Evolutionary conservation across 2,329 filamentous ascomycete species (phyloP), one percentile per base, ranked within the genome.

Genomic region (Canariomyces notabilis): DNA sequence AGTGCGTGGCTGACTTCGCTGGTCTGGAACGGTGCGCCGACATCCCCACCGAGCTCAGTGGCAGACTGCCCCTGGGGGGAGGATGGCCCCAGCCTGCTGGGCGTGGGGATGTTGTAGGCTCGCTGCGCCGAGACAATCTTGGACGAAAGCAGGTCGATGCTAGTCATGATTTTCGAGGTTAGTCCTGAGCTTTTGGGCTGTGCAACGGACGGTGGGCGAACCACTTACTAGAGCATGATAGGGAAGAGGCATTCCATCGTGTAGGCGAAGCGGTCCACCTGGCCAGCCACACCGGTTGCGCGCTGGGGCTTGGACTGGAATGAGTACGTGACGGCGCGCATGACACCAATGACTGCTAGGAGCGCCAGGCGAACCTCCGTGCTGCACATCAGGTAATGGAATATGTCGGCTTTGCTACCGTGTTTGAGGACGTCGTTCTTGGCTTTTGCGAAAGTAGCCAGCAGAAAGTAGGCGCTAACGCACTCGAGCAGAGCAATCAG

Each of bases 201-300:
- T 14, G 12, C 8, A n/a, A 12, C 21, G 21, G 15, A n/a, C n/a
- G 15, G 6, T 21, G 34, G 26, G 32, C 2, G 21, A 31, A 21
- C 7, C 4, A 59, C 66, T 46, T 49, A 69, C 67, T 64, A 63
- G 59, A 71, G 62, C 41, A 71, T 60, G 0, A 68, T 59, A 0
- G 68, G 68, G 33, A 71, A 71, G 7, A 69, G 48, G 44, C 68
- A 71, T 41, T 71, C 68, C 35, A 71, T 47, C 1, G 66, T 64
- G 37, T 70, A 70, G 1, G 64, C 64, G 36, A 71, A 71, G 1
- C 68, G 62, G 38, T 71, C 68, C 0, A 71, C 41, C 37, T 71
- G 66, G 5, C 64, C 61, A 0, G 67, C 64, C 0, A 61, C 44
- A 19, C 62, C 59, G 0, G 64, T 66, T 0, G 68, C 68, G 16